phyloP scores from a whole-genome alignment of 2,329 filamentous ascomycete genomes.

The Pseudocercospora musae region DNA sequence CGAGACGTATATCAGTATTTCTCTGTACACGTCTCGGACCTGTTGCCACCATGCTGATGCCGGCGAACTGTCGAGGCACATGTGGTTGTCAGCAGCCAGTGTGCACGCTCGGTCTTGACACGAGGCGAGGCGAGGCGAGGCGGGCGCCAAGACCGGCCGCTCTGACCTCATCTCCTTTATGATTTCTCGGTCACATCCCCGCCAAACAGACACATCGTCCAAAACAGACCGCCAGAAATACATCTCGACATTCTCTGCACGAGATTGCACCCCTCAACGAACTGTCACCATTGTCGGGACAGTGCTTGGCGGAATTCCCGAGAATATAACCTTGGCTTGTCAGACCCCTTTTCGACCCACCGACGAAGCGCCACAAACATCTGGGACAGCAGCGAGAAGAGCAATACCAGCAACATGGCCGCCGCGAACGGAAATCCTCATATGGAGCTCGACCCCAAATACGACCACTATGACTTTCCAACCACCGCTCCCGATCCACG shows the following conservation, averaged over 20 bases:
- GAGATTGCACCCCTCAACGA: too few species aligned
- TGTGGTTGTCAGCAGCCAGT: background rate
- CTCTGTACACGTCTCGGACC: background rate
- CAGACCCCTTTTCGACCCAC: background rate
- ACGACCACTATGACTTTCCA: slow-evolving; percentile 94
- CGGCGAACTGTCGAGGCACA: background rate
- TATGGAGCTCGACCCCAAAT: slow-evolving; percentile 72
- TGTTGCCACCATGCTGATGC: background rate
- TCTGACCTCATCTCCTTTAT: background rate
- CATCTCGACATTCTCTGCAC: background rate
- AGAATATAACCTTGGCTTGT: background rate
- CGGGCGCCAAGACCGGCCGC: background rate
- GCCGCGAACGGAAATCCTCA: slow-evolving; percentile 33
- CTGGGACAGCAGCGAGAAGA: background rate
- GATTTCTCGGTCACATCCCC: background rate
- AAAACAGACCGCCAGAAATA: background rate
- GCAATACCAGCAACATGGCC: slow-evolving; percentile 23
- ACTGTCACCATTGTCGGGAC: background rate
- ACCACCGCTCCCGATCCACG: slow-evolving; percentile 67
- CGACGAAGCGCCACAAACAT: slow-evolving; percentile 2
- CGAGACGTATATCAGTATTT: background rate
- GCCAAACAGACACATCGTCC: slow-evolving; percentile 1
- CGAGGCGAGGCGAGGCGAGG: too few species aligned
- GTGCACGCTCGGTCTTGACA: background rate
- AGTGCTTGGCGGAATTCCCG: background rate